These are phyloP conservation scores for Cladosporium sp. DNA, from an alignment of 2,329 filamentous ascomycete species.

Conservation along the genomic window DNA sequence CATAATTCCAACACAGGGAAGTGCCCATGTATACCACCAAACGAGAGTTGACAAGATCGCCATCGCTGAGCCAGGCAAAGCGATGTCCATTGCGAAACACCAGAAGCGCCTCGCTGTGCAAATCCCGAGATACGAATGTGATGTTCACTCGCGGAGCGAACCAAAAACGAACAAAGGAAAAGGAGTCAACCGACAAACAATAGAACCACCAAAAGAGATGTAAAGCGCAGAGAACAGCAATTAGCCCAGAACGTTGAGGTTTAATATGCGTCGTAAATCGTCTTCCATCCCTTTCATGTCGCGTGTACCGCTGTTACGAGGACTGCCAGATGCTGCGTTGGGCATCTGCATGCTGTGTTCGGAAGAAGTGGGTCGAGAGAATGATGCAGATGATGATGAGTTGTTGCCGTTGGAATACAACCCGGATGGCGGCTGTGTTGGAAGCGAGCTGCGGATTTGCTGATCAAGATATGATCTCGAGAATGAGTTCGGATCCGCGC, in stretches of 20 bases:
- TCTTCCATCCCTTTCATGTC: conserved; percentile 37
- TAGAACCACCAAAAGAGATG: neutral
- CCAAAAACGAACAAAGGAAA: neutral
- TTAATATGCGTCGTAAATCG: conserved; percentile 38
- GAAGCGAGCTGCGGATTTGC: conserved; percentile 23
- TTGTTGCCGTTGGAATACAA: conserved; percentile 10
- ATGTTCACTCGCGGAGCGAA: neutral
- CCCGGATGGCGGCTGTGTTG: conserved; percentile 14
- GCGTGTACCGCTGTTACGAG: conserved; percentile 13
- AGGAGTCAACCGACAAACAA: neutral
- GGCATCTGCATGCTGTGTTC: conserved; percentile 10
- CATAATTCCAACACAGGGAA: neutral
- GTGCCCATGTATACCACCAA: neutral
- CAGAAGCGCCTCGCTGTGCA: conserved; percentile 8
- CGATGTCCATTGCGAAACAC: neutral
- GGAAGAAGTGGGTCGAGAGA: neutral
- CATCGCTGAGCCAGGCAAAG: neutral
- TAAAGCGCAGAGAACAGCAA: neutral
- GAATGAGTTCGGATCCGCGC: conserved; percentile 23
- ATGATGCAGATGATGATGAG: neutral
- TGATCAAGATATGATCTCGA: conserved; percentile 32
- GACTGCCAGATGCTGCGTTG: neutral
- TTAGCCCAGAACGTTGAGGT: conserved; percentile 18
- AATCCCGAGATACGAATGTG: neutral
- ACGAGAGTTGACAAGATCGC: neutral